These are phyloP conservation scores for Sporothrix pseudoabietina DNA, from an alignment of 2,329 filamentous ascomycete species.

Conservation along the genomic window DNA sequence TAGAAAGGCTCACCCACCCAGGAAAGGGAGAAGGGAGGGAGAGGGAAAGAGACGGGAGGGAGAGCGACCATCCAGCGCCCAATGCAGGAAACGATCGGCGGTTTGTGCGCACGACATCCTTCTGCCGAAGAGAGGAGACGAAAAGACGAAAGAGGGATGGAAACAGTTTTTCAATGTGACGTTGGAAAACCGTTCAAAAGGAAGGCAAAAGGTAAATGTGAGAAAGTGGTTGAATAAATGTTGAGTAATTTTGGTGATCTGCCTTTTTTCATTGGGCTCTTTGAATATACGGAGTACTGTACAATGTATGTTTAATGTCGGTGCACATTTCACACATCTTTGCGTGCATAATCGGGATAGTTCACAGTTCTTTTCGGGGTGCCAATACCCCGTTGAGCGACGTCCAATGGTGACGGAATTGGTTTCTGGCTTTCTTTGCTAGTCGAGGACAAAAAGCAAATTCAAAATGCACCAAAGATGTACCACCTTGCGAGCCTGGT, in stretches of 20 bases:
- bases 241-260: neutral
- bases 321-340: neutral
- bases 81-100: slow-evolving; percentile 10
- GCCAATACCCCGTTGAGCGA: slow-evolving; percentile 2
- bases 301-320: neutral
- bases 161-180: neutral
- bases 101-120: slow-evolving; percentile 16
- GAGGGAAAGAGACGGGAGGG: neutral
- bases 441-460: neutral
- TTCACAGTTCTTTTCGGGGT: neutral
- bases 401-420: neutral
- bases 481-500: neutral
- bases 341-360: neutral
- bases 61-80: neutral
- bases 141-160: neutral
- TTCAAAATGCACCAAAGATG: neutral
- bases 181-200: neutral
- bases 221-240: neutral
- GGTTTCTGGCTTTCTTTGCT: neutral
- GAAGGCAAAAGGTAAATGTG: neutral
- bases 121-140: neutral
- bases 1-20: neutral
- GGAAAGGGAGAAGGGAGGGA: slow-evolving; percentile 5
- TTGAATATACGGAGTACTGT: too few relatives aligned
- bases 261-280: too few relatives aligned